A percentile compares a stretch with the other conserved stretches of the same genome.
These are phyloP conservation scores for Ogataea zsoltii DNA, from an alignment of 805 yeast genomes.

Conservation along the genomic window DNA sequence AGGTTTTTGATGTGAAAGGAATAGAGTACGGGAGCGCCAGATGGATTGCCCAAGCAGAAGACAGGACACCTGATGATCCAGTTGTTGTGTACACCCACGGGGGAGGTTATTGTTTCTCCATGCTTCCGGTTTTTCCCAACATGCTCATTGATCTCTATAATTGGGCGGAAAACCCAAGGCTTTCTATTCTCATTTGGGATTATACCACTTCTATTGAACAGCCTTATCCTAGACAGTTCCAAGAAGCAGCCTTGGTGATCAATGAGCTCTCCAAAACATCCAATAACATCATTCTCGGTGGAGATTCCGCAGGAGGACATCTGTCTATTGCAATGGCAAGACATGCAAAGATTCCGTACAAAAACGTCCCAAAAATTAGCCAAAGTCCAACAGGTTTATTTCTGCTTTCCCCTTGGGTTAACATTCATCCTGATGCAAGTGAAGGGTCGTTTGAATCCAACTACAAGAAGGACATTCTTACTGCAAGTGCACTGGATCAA, in stretches of 20 bases:
- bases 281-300: slow-evolving; percentile 3
- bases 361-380: background rate
- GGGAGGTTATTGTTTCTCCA: slow-evolving; percentile 1
- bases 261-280: slow-evolving; percentile 2
- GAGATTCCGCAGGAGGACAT: slow-evolving; percentile 6
- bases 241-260: background rate
- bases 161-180: background rate
- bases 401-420: slow-evolving; percentile 11
- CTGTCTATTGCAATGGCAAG: background rate
- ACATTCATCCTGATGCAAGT: slow-evolving; percentile 8
- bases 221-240: background rate
- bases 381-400: slow-evolving; percentile 5
- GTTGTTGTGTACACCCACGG: slow-evolving; percentile 3
- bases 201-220: background rate
- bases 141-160: background rate
- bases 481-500: slow-evolving; percentile 3
- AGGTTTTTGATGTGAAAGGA: slow-evolving; percentile 4
- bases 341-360: background rate
- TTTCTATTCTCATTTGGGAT: background rate
- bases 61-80: background rate
- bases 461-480: slow-evolving; percentile 7
- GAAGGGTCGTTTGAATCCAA: slow-evolving; percentile 3
- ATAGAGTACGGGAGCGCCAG: slow-evolving; percentile 28
- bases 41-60: slow-evolving; percentile 2
- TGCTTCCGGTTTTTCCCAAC: background rate